phyloP scores from a whole-genome alignment of 495 filamentous ascomycete genomes.

The Talaromyces trachyspermus region DNA sequence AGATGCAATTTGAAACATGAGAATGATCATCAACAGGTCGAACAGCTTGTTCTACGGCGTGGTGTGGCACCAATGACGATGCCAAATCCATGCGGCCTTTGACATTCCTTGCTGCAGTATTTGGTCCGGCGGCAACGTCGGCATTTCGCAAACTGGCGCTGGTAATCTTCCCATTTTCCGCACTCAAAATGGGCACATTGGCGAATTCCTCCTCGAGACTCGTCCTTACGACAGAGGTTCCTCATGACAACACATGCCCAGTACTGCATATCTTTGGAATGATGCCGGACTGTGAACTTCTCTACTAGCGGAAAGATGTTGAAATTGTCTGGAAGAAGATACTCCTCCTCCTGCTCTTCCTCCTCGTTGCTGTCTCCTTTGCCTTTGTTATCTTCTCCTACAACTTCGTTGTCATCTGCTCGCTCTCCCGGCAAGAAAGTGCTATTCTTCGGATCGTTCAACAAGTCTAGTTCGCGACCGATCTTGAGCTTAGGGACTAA shows the following conservation, averaged over 20 bases:
- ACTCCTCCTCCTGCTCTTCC: conserved; percentile 74
- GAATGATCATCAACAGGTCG: conserved; percentile 18
- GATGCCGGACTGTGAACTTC: conserved; percentile 93
- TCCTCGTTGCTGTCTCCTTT: conserved; percentile 33
- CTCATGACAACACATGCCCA: conserved; percentile 99
- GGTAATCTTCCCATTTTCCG: conserved; percentile 94
- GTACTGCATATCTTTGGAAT: conserved; percentile 96
- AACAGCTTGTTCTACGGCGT: conserved; percentile 46
- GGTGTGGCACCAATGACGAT: conserved; percentile 90
- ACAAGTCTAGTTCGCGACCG: conserved; percentile 68
- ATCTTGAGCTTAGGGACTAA: conserved; percentile 90
- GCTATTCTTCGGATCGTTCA: conserved; percentile 57
- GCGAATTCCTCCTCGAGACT: conserved; percentile 83
- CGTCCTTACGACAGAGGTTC: conserved; percentile 96
- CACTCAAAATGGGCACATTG: conserved; percentile 98
- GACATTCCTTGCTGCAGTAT: conserved; percentile 99
- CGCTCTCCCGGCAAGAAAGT: conserved; percentile 14
- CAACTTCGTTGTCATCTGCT: not conserved
- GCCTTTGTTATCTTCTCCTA: not conserved
- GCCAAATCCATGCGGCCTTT: conserved; percentile 96
- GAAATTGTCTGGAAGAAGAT: conserved; percentile 83
- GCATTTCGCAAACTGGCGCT: conserved; percentile 96
- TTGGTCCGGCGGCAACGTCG: conserved; percentile 93
- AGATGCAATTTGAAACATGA: conserved; percentile 36
- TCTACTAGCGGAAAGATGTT: conserved; percentile 98